Conservation (phyloP, 768 basidiomycete genomes). For the Russula lepida region DNA sequence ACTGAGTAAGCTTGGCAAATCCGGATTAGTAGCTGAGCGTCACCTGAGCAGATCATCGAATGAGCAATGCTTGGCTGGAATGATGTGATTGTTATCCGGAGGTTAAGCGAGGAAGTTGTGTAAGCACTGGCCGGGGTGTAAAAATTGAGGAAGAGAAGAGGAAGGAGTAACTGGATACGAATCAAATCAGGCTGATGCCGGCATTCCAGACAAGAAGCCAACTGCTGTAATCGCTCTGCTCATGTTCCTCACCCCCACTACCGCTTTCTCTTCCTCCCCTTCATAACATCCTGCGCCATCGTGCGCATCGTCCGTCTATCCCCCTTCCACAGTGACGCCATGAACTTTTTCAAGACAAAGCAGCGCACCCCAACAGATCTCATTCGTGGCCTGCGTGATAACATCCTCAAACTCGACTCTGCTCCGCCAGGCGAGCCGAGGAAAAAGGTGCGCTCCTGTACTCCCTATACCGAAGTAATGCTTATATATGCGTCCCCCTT, state of each 20-base stretch:
- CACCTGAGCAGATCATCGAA: background rate
- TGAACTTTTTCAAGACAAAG: slow-evolving; percentile 97
- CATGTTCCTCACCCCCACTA: slow-evolving; percentile 5
- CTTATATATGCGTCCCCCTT: background rate
- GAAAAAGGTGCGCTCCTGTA: slow-evolving; percentile 53
- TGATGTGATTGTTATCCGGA: background rate
- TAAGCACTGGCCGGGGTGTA: background rate
- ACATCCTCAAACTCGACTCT: slow-evolving; percentile 66
- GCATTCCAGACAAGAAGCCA: slow-evolving; percentile 7
- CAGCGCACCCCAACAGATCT: slow-evolving; percentile 82
- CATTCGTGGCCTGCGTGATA: slow-evolving; percentile 71
- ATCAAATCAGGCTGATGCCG: slow-evolving; percentile 20
- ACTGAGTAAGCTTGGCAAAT: background rate
- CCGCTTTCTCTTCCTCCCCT: background rate
- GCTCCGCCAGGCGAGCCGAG: slow-evolving; percentile 70
- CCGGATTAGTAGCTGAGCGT: background rate
- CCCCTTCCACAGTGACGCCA: slow-evolving; percentile 25
- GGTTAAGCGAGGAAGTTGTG: background rate
- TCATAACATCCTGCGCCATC: background rate
- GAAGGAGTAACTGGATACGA: background rate
- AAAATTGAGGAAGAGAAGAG: background rate
- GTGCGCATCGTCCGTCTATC: background rate
- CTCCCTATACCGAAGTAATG: background rate
- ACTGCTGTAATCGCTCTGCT: background rate
- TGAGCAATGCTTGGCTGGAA: background rate